Conservation (phyloP, 371 early-diverging fungal genomes). For the Batkoa obscura region DNA sequence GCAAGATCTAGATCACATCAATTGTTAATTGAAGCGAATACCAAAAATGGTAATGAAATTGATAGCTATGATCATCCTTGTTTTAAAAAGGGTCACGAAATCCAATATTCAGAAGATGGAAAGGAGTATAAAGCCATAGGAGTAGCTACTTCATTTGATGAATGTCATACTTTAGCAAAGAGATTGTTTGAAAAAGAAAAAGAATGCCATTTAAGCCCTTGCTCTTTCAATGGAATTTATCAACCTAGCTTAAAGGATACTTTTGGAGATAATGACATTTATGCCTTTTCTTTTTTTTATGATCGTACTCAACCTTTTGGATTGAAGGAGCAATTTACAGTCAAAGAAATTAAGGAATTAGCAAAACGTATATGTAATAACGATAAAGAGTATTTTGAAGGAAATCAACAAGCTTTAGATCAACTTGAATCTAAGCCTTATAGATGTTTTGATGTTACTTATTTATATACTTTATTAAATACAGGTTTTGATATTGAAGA, state of each 20-base stretch:
- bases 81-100: conserved; percentile 21
- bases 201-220: conserved; percentile 36
- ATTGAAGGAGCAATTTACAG: conserved; percentile 37
- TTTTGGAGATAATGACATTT: conserved; percentile 57
- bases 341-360: conserved; percentile 36
- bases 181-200: conserved; percentile 36
- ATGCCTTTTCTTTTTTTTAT: conserved; percentile 88
- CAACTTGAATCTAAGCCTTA: conserved; percentile 31
- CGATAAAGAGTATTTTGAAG: conserved; percentile 18
- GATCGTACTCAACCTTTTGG: conserved; percentile 62
- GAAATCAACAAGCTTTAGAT: conserved; percentile 13
- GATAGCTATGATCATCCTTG: conserved; percentile 26
- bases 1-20: conserved; percentile 40
- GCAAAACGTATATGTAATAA: conserved; percentile 43
- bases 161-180: conserved; percentile 29
- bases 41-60: conserved; percentile 7
- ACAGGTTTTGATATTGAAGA: conserved; percentile 66
- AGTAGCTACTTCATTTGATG: conserved; percentile 27
- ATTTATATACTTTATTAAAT: conserved; percentile 54
- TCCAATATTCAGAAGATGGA: conserved; percentile 11
- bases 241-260: conserved; percentile 56
- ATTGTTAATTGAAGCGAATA: conserved; percentile 9
- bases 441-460: conserved; percentile 75
- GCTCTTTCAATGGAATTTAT: conserved; percentile 82
- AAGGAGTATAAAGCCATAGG: conserved; percentile 23